Percentiles rank a stretch among this genome's conserved stretches.
Evolutionary conservation across 2,329 filamentous ascomycete species (phyloP).

Genomic region (Alternaria hordeiaustralica): DNA sequence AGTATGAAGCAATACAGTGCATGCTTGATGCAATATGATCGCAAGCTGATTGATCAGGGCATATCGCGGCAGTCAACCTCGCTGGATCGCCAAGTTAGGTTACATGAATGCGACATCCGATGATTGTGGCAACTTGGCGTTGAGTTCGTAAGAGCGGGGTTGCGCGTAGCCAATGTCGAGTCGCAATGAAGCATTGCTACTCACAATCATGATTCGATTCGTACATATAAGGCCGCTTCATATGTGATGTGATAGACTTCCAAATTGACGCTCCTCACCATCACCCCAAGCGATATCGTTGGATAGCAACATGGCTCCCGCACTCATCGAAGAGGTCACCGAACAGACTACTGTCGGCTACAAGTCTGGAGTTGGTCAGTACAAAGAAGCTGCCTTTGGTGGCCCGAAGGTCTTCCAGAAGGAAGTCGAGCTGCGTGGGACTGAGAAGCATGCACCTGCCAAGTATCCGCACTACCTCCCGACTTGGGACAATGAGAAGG

Average conservation of each 20-base stretch:
- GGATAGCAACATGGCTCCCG: slow-evolving; percentile 50
- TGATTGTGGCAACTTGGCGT: slow-evolving; percentile 42
- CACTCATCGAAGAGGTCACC: slow-evolving; percentile 48
- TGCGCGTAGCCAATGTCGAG: background rate
- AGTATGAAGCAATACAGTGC: slow-evolving; percentile 39
- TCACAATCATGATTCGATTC: background rate
- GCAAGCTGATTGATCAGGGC: slow-evolving; percentile 28
- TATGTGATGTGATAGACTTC: background rate
- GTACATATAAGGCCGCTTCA: slow-evolving; percentile 20
- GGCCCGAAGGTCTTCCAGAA: slow-evolving; percentile 54
- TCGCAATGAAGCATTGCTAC: slow-evolving; percentile 1
- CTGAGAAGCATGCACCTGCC: slow-evolving; percentile 60
- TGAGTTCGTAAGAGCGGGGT: slow-evolving; percentile 20
- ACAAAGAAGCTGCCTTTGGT: slow-evolving; percentile 53
- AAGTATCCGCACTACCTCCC: slow-evolving; percentile 77
- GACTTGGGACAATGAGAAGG: slow-evolving; percentile 68
- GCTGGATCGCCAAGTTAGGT: slow-evolving; percentile 10
- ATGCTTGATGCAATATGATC: slow-evolving; percentile 36
- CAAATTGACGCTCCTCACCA: background rate
- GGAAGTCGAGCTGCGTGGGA: slow-evolving; percentile 62
- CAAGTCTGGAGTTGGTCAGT: slow-evolving; percentile 44
- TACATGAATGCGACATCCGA: background rate
- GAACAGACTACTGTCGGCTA: slow-evolving; percentile 32
- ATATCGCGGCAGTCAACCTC: slow-evolving; percentile 14
- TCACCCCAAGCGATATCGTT: background rate